Evolutionary conservation across 805 yeast genomes (phyloP).

Genomic region (Candida coleopterorum): DNA sequence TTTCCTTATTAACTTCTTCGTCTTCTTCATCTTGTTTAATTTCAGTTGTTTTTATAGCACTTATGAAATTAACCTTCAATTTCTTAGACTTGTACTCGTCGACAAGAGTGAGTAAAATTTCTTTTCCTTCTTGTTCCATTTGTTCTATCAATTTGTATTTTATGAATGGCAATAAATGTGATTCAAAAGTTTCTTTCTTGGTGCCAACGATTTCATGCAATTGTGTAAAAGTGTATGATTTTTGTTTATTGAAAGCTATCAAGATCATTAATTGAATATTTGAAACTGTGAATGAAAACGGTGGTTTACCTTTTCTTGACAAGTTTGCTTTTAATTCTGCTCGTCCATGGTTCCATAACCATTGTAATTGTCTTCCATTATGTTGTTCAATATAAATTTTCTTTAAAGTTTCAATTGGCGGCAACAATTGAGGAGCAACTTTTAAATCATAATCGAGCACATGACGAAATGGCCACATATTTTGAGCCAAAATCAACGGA

Average conservation of each 20-base stretch:
- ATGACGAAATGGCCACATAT: constrained; percentile 77
- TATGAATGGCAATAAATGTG: constrained; percentile 74
- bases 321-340: constrained; percentile 88
- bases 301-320: constrained; percentile 74
- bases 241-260: constrained; percentile 73
- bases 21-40: constrained; percentile 65
- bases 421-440: constrained; percentile 64
- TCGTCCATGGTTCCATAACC: constrained; percentile 95
- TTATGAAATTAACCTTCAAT: constrained; percentile 73
- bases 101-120: constrained; percentile 64
- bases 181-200: constrained; percentile 59
- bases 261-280: constrained; percentile 84
- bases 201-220: constrained; percentile 66
- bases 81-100: constrained; percentile 82
- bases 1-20: constrained; percentile 72
- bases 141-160: constrained; percentile 73
- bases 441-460: constrained; percentile 36
- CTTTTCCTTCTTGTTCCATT: constrained; percentile 41
- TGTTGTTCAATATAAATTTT: constrained; percentile 70
- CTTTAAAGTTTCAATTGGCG: constrained; percentile 63
- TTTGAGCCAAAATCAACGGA: constrained; percentile 78
- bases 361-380: constrained; percentile 81
- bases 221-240: constrained; percentile 54
- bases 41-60: constrained; percentile 54
- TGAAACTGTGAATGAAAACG: constrained; percentile 76